phyloP scores from a whole-genome alignment of 495 filamentous ascomycete species.

The Daldinia concentrica region DNA sequence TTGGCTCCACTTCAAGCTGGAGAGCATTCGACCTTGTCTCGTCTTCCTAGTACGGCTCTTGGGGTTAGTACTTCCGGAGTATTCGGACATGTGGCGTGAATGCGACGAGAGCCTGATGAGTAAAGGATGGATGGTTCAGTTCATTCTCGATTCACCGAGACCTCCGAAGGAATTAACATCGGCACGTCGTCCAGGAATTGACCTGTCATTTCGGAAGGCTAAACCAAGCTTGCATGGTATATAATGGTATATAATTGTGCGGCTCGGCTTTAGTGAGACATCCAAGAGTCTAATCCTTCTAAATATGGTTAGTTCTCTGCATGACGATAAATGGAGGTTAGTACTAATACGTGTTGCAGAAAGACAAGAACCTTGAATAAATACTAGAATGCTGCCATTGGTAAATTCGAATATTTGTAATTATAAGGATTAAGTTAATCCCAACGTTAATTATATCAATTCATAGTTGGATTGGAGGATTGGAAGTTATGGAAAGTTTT shows the following conservation, averaged over 20 bases:
- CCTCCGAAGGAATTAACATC: neutral
- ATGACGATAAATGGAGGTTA: neutral
- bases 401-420: too few species aligned
- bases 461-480: too few species aligned
- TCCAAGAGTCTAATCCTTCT: neutral
- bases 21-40: conserved; percentile 40
- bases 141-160: conserved; percentile 38
- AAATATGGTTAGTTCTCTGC: conserved; percentile 5
- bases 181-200: neutral
- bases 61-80: conserved; percentile 24
- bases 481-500: too few species aligned
- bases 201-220: neutral
- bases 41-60: conserved; percentile 35
- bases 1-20: conserved; percentile 41
- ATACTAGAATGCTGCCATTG: neutral
- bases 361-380: neutral
- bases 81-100: conserved; percentile 28
- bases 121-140: conserved; percentile 34
- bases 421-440: too few species aligned
- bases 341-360: neutral
- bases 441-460: too few species aligned
- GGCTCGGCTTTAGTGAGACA: neutral
- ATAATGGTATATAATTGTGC: neutral
- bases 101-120: conserved; percentile 29
- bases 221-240: neutral